Base-by-base conservation (phyloP, 2,329 filamentous ascomycete genomes). In the Hypoxylon sp. region DNA sequence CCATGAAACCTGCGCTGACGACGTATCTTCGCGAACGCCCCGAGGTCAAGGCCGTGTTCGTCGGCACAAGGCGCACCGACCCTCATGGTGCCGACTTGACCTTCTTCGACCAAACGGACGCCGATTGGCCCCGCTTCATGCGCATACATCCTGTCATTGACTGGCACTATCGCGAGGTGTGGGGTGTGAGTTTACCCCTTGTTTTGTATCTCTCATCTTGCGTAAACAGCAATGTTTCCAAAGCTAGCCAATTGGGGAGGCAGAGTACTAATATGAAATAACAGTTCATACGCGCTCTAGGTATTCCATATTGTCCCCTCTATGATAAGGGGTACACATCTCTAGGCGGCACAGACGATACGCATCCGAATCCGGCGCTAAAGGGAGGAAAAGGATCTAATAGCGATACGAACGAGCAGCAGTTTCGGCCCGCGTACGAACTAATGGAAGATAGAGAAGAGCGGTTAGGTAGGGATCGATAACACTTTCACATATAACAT, bases 141-240 rank as follows among this genome's bases (percentile, higher is more conserved):
- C 89, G 96, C 65, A 86, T 98, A 67, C 94, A 99, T 80, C 95
- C 96, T 0, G 92, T 99, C 8, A 95, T 99, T 77, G 96, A 99
- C 81, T 99, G 96, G 96, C 93, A 96, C 79, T 97, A 98, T 80
- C 88, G 89, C 10, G 95, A 98, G 79, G 95, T 98, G 60, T 98
- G 96, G 96, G 89, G 90, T 17, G 94, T 97, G 77, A 85, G 93
- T 85, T 77, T 75, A 54, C n/a, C 10, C 57, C 22, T 55, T 55
- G 50, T 63, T n/a, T 35, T 14, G 35, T 54, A 25, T 13, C n/a
- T 17, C 49, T 40, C 33, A 31, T 8, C 4, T n/a, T 33, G 6
- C 25, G 50, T 37, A 35, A 22, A 67, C 31, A 40, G 62, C 64
- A 17, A 71, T 27, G 25, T 27, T 27, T 27, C 55, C 17, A 50